Evolutionary conservation across 2,329 filamentous ascomycete species (phyloP).

Genomic region (Penicillium sp.): DNA sequence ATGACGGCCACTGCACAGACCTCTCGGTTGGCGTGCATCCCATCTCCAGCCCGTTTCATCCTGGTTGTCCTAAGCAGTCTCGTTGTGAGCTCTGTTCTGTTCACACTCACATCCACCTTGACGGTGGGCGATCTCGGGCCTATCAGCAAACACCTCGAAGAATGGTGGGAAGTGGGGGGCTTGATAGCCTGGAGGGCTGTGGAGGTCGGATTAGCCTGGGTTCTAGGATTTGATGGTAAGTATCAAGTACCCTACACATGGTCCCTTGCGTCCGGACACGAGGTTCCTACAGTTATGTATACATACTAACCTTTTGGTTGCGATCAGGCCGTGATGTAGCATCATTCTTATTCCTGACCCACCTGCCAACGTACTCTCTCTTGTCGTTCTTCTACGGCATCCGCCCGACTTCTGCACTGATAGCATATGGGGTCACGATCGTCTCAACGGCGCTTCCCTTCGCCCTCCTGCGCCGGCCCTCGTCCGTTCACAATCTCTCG

Average conservation of each 20-base stretch:
- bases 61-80: conserved; percentile 56
- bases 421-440: conserved; percentile 67
- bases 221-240: conserved; percentile 64
- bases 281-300: neutral
- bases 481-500: conserved; percentile 61
- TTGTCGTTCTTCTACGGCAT: conserved; percentile 76
- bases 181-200: conserved; percentile 59
- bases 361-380: conserved; percentile 74
- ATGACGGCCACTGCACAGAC: conserved; percentile 14
- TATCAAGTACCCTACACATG: neutral
- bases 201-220: conserved; percentile 73
- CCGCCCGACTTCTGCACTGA: conserved; percentile 58
- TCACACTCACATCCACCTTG: conserved; percentile 60
- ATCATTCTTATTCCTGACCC: conserved; percentile 66
- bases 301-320: conserved; percentile 7
- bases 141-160: conserved; percentile 64
- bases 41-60: conserved; percentile 45
- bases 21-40: conserved; percentile 29
- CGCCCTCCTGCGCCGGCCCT: conserved; percentile 67
- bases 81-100: conserved; percentile 62
- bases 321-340: conserved; percentile 63
- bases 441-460: conserved; percentile 72
- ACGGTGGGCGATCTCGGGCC: conserved; percentile 65
- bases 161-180: conserved; percentile 60
- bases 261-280: neutral